phyloP scores from a whole-genome alignment of 2,329 filamentous ascomycete genomes.

The Thermomyces lanuginosus region DNA sequence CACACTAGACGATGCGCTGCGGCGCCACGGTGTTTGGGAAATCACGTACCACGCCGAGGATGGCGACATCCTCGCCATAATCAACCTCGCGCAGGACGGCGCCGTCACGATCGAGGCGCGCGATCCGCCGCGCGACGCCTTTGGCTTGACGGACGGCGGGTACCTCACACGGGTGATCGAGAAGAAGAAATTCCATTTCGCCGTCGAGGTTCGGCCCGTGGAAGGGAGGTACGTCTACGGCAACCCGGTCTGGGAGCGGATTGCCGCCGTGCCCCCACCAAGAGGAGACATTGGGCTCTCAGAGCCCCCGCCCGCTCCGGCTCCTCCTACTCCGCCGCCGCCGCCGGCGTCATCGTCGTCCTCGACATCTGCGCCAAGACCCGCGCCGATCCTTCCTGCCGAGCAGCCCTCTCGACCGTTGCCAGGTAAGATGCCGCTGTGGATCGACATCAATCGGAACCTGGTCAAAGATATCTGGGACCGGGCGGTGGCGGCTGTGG shows the following conservation, averaged over 20 bases:
- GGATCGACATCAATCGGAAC: constrained; percentile 33
- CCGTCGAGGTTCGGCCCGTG: constrained; percentile 23
- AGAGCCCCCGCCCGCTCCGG: neutral
- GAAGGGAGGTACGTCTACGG: constrained; percentile 23
- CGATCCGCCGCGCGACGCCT: constrained; percentile 28
- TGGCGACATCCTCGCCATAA: constrained; percentile 27
- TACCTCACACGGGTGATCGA: constrained; percentile 33
- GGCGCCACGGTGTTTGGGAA: constrained; percentile 14
- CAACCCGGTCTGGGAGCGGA: constrained; percentile 17
- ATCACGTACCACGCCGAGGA: constrained; percentile 25
- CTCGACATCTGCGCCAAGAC: too few relatives aligned
- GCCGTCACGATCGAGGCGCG: constrained; percentile 21
- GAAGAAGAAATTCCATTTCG: constrained; percentile 27
- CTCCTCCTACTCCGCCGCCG: too few relatives aligned
- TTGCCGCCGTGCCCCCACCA: constrained; percentile 13
- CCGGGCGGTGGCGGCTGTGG: constrained; percentile 22
- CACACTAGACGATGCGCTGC: constrained; percentile 25
- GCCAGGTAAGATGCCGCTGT: constrained; percentile 26
- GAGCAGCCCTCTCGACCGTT: too few relatives aligned
- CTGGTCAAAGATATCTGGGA: constrained; percentile 26
- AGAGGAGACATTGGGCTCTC: constrained; percentile 9
- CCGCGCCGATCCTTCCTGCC: too few relatives aligned
- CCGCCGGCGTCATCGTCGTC: too few relatives aligned
- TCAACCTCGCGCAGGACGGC: constrained; percentile 25
- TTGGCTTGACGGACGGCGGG: constrained; percentile 30